These are phyloP conservation scores for Suillus hirtellus DNA, from an alignment of 768 basidiomycete species.

Conservation along the genomic window DNA sequence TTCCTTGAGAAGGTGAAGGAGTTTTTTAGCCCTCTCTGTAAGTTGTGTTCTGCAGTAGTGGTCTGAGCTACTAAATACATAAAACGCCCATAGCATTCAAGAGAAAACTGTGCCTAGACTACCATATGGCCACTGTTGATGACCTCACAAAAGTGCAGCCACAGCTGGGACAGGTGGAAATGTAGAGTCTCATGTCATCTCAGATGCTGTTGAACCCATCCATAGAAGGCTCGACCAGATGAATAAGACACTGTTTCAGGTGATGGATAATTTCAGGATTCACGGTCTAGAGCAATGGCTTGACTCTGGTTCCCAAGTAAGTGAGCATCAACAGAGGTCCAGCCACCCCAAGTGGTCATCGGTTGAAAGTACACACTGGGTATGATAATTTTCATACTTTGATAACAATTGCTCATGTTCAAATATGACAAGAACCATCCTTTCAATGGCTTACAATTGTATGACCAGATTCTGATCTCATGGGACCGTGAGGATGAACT, in stretches of 20 bases:
- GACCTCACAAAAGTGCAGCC: background rate
- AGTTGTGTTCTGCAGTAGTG: background rate
- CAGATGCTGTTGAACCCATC: background rate
- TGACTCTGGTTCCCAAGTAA: background rate
- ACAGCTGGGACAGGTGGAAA: background rate
- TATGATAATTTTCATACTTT: background rate
- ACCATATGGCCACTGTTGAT: background rate
- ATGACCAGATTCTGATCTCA: too few relatives aligned
- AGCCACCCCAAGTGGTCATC: background rate
- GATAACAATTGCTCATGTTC: background rate
- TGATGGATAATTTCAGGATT: background rate
- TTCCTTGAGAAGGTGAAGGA: background rate
- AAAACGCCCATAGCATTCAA: background rate
- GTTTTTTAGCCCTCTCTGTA: background rate
- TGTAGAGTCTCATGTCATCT: background rate
- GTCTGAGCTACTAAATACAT: background rate
- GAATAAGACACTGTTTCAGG: background rate
- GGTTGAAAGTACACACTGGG: too few relatives aligned
- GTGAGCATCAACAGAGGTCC: background rate
- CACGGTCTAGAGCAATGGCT: background rate
- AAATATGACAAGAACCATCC: background rate
- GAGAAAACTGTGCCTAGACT: background rate
- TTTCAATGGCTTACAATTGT: too few relatives aligned
- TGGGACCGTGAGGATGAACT: too few relatives aligned
- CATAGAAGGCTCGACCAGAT: background rate